Base-by-base conservation (phyloP, 1,284 basidiomycete species). In the Cryptococcus sp. region DNA sequence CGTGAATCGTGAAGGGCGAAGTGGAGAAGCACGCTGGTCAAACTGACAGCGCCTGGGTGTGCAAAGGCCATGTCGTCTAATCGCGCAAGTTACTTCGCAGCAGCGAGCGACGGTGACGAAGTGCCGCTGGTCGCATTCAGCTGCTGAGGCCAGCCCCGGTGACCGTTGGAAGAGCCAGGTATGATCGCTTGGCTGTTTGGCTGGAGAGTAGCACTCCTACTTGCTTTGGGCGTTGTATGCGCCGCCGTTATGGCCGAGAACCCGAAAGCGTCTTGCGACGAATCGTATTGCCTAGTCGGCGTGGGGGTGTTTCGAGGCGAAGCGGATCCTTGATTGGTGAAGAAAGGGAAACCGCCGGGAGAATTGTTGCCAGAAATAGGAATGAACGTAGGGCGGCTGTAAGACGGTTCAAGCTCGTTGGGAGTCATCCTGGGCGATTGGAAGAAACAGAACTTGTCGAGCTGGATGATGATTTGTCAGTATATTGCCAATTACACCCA, bases 361-460 rank as follows among this genome's bases (percentile, higher is more conserved):
- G 68, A 72, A 5, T 62, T 54, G 6, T 56, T 45, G 11, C 73
- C 67, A 19, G 67, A 57, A n/a, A 62, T 44, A 22, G 69, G 66
- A 25, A 66, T 57, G 50, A 48, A 67, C 15, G 57, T 53, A 11
- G 64, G 65, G 35, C 65, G 62, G 44, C 47, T 53, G 55, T 65
- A 60, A 1, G 60, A 47, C 2, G 63, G 53, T 11, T 66, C 68
- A 19, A 64, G 49, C 27, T 69, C 64, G 40, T 42, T 59, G 3
- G 68, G 66, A 1, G 69, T 70, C 60, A 62, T 62, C 15, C 61
- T 50, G 0, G 75, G 75, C 16, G 73, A 74, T 54, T 77, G 73
- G 73, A 78, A 79, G 68, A 79, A 79, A 64, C 78, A 79, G 60
- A 77, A 79, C 54, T 74, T 74, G 59, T 75, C 71, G 13, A 79